Evolutionary conservation across 2,329 filamentous ascomycete species (phyloP).

Genomic region (Zymoseptoria brevis): DNA sequence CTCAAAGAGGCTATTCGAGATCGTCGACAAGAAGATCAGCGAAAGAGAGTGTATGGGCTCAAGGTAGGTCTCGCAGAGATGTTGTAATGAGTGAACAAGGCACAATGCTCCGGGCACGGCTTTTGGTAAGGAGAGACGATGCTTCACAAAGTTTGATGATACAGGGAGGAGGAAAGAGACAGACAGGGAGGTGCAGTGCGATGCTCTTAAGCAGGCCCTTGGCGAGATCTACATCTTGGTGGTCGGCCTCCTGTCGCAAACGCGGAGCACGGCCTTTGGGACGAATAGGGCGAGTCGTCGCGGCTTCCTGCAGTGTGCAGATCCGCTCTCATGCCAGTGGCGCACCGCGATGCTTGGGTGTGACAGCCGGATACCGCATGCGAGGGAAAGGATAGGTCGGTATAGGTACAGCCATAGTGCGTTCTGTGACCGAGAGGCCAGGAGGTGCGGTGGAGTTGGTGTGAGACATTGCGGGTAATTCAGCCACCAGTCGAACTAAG

Average conservation of each 20-base stretch:
- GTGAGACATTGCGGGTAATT: not conserved
- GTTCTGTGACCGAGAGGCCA: conserved; percentile 1
- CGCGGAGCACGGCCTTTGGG: conserved; percentile 10
- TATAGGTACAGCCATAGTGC: not conserved
- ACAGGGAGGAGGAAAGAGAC: not conserved
- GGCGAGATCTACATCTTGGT: conserved; percentile 16
- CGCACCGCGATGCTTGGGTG: conserved; percentile 10
- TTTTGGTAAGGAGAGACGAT: not conserved
- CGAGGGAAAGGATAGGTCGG: conserved; percentile 8
- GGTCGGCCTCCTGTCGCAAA: not conserved
- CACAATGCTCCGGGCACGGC: conserved; percentile 20
- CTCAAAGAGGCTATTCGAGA: conserved; percentile 2
- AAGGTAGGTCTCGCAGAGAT: conserved; percentile 17
- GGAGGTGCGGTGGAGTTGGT: conserved; percentile 1
- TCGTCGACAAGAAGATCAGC: conserved; percentile 11
- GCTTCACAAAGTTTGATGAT: not conserved
- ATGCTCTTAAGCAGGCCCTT: conserved; percentile 18
- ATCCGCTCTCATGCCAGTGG: conserved; percentile 6
- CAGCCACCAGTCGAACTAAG: not conserved
- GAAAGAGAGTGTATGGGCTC: conserved; percentile 17
- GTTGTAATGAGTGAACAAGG: conserved; percentile 12
- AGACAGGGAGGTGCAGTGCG: not conserved
- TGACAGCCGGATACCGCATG: conserved; percentile 12
- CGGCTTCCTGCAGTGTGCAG: conserved; percentile 11
- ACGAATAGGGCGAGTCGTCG: conserved; percentile 10